Conservation (phyloP, 805 yeast species). For the Sugiyamaella floridensis region DNA sequence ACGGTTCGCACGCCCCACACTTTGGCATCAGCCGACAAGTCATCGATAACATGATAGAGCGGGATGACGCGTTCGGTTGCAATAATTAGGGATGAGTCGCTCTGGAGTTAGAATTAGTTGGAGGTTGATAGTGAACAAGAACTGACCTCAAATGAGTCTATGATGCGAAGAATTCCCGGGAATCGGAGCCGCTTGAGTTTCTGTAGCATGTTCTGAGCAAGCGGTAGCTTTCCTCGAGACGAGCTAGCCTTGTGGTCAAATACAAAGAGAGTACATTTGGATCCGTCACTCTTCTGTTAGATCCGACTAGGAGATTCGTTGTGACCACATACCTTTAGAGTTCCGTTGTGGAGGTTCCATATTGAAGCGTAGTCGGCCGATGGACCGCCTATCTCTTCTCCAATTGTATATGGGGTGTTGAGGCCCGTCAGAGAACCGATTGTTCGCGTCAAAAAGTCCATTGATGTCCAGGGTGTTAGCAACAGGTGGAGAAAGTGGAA, state of each 20-base stretch:
- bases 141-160: conserved; percentile 52
- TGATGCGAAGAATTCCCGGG: conserved; percentile 59
- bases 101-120: conserved; percentile 15
- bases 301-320: conserved; percentile 12
- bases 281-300: conserved; percentile 37
- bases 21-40: conserved; percentile 31
- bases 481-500: too few species aligned
- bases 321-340: conserved; percentile 32
- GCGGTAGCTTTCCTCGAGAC: conserved; percentile 21
- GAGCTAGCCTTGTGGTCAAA: conserved; percentile 38
- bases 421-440: conserved; percentile 23
- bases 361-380: conserved; percentile 36
- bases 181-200: conserved; percentile 52
- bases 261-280: conserved; percentile 58
- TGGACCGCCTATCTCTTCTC: conserved; percentile 18
- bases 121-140: not conserved
- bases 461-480: conserved; percentile 1
- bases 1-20: conserved; percentile 49
- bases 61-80: conserved; percentile 65
- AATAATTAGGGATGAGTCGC: conserved; percentile 49
- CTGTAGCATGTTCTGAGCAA: conserved; percentile 41
- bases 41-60: conserved; percentile 35
- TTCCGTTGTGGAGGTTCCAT: conserved; percentile 62
- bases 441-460: conserved; percentile 30
- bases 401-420: conserved; percentile 26